phyloP scores from a whole-genome alignment of 169 alveolate species.

The Eimeria necatrix region DNA sequence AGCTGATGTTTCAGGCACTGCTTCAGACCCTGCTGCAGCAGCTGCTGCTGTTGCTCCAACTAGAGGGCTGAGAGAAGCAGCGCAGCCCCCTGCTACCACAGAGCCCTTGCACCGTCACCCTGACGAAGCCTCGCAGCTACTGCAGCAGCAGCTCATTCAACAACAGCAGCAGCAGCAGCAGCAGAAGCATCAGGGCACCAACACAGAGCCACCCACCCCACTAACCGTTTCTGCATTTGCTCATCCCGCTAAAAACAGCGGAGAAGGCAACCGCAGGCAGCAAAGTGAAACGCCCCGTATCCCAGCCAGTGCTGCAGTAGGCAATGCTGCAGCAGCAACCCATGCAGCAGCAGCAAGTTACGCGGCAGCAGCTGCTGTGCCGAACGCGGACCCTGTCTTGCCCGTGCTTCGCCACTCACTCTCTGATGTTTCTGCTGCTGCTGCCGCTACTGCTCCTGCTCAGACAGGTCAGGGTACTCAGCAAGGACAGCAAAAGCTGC shows the following conservation, averaged over 20 bases:
- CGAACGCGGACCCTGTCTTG: not conserved
- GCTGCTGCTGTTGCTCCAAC: conserved; percentile 19
- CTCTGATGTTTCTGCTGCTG: conserved; percentile 16
- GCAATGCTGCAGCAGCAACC: not conserved
- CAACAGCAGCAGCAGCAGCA: not conserved
- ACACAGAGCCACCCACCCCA: not conserved
- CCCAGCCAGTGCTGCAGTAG: not conserved
- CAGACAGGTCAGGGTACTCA: not conserved
- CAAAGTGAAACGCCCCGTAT: too few species aligned
- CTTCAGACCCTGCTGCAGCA: not conserved
- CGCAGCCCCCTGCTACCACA: not conserved
- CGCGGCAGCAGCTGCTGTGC: not conserved
- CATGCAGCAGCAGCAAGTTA: conserved; percentile 10
- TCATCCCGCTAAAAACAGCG: too few species aligned
- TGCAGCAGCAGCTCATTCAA: conserved; percentile 16
- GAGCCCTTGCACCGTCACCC: too few species aligned
- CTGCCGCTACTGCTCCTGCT: conserved; percentile 27
- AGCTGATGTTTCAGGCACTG: not conserved
- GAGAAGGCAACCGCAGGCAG: too few species aligned
- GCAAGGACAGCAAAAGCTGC: conserved; percentile 42
- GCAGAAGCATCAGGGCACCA: conserved; percentile 6
- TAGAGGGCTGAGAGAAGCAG: not conserved
- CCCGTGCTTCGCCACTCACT: not conserved
- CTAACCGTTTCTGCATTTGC: not conserved
- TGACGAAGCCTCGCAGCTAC: not conserved